phyloP scores from a whole-genome alignment of 2,329 filamentous ascomycete species.

The Paraphoma chrysanthemicola region DNA sequence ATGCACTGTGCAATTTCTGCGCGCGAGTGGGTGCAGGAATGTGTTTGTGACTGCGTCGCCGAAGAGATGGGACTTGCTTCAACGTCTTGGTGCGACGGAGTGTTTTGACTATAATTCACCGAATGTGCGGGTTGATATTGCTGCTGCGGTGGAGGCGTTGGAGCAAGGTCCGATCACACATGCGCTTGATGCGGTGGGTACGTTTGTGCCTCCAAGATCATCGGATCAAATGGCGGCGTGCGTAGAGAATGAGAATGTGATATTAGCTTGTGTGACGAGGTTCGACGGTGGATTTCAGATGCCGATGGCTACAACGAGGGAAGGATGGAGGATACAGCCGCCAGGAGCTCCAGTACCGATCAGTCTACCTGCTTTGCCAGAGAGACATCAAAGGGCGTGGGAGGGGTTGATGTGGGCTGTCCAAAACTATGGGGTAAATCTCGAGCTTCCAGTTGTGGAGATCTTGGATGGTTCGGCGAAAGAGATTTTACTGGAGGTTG shows the following conservation, averaged over 20 bases:
- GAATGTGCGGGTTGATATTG: constrained; percentile 5
- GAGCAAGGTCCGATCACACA: constrained; percentile 1
- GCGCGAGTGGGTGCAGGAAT: constrained; percentile 7
- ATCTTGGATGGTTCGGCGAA: neutral
- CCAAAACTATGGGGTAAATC: constrained; percentile 2
- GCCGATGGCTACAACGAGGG: constrained; percentile 1
- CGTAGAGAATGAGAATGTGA: neutral
- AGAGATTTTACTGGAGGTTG: neutral
- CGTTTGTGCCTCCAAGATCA: neutral
- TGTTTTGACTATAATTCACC: constrained; percentile 12
- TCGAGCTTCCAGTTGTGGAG: neutral
- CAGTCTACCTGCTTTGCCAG: neutral
- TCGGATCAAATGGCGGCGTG: neutral
- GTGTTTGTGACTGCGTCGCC: constrained; percentile 19
- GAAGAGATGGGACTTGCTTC: constrained; percentile 8
- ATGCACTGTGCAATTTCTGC: constrained; percentile 9
- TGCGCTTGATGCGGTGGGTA: constrained; percentile 5
- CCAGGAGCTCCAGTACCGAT: neutral
- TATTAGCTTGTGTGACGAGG: neutral
- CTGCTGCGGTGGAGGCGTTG: constrained; percentile 5
- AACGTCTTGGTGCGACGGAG: constrained; percentile 12
- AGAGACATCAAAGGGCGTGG: neutral
- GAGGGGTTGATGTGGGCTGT: constrained; percentile 5
- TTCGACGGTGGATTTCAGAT: constrained; percentile 3
- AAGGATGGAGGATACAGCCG: constrained; percentile 1